Conservation (phyloP, 257 asterid genomes). For the Penstemon davidsonii region DNA sequence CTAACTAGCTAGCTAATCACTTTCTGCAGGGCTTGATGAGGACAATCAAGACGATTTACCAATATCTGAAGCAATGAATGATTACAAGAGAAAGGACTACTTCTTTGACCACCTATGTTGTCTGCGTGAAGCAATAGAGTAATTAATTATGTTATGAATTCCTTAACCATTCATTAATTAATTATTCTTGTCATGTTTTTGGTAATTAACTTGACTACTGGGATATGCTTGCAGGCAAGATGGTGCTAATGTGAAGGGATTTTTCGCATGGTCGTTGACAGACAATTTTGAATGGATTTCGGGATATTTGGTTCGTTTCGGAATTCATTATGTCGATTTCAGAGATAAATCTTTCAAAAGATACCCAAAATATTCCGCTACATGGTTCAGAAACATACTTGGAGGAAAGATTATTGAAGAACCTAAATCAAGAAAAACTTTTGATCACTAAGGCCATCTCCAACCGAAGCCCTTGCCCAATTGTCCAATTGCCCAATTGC, state of each 20-base stretch:
- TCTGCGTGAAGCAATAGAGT: constrained; percentile 39
- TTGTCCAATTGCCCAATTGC: no score
- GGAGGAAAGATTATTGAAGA: not conserved
- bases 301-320: constrained; percentile 42
- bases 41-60: constrained; percentile 25
- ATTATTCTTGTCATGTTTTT: not conserved
- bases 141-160: not conserved
- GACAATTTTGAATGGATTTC: constrained; percentile 37
- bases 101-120: constrained; percentile 40
- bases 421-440: constrained; percentile 8
- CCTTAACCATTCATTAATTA: not conserved
- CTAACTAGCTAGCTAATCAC: not conserved
- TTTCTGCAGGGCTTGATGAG: constrained; percentile 34
- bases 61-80: constrained; percentile 32
- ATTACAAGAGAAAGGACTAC: constrained; percentile 34
- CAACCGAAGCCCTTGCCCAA: no score
- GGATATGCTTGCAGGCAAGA: constrained; percentile 34
- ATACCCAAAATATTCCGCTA: constrained; percentile 43
- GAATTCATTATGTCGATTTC: constrained; percentile 41
- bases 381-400: constrained; percentile 39
- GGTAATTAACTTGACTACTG: not conserved
- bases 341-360: constrained; percentile 24
- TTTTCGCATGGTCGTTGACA: constrained; percentile 42
- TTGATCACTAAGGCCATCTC: constrained; percentile 30
- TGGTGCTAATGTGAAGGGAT: constrained; percentile 49